Percentiles rank a stretch among this genome's conserved stretches.
Conservation (phyloP, 768 basidiomycete species). For the Botryobasidium botryosum region DNA sequence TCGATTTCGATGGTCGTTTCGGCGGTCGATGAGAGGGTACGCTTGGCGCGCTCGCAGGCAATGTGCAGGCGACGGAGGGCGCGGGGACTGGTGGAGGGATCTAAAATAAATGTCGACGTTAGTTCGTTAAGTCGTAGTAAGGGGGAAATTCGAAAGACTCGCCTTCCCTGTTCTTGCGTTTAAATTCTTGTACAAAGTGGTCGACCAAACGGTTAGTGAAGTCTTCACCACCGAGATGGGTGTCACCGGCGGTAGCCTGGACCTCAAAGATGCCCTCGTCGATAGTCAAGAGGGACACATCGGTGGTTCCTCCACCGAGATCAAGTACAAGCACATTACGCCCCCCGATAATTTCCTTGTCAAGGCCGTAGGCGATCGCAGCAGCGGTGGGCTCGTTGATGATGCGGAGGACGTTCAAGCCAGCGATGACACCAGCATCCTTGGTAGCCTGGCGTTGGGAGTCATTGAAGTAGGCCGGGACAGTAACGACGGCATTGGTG, state of each 20-base stretch:
- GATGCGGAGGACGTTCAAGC: conserved; percentile 32
- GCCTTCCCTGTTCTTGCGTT: conserved; percentile 34
- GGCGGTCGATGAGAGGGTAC: conserved; percentile 34
- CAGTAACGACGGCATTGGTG: conserved; percentile 33
- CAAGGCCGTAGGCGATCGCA: conserved; percentile 52
- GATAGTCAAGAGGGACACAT: conserved; percentile 33
- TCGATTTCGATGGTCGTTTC: conserved; percentile 39
- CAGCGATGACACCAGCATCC: conserved; percentile 32
- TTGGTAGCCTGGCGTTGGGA: conserved; percentile 35
- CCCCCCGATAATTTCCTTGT: conserved; percentile 36
- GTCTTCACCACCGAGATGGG: conserved; percentile 35
- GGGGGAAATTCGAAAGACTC: conserved; percentile 2
- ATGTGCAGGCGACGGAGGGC: conserved; percentile 30
- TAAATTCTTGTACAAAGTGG: conserved; percentile 35
- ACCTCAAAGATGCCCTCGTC: conserved; percentile 36
- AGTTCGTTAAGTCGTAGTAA: neutral
- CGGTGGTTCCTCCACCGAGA: conserved; percentile 34
- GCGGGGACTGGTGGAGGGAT: conserved; percentile 29
- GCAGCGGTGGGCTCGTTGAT: conserved; percentile 48
- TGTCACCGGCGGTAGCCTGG: conserved; percentile 34
- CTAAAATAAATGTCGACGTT: conserved; percentile 12
- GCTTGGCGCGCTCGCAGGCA: conserved; percentile 34
- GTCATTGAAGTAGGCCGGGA: conserved; percentile 38
- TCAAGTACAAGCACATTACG: conserved; percentile 36
- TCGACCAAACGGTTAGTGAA: conserved; percentile 35